phyloP scores from a whole-genome alignment of 306 rosid genomes.

The Pachyrhizus erosus region DNA sequence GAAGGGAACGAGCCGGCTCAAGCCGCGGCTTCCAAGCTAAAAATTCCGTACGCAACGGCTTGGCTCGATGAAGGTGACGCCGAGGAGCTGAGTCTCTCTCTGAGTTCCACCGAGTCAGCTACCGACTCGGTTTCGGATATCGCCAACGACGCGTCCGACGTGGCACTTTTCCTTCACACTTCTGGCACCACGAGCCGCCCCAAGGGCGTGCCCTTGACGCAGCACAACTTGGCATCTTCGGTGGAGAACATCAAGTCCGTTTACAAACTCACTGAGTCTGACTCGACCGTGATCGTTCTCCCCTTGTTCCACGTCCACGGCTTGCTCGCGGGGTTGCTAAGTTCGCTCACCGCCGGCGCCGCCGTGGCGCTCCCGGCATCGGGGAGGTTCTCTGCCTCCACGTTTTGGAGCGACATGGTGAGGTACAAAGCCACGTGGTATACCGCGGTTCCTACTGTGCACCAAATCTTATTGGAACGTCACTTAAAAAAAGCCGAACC shows the following conservation, averaged over 20 bases:
- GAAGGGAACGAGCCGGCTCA: constrained; percentile 21
- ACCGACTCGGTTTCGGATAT: background rate
- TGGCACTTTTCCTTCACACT: constrained; percentile 22
- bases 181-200: constrained; percentile 33
- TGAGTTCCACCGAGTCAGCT: background rate
- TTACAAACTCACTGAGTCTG: constrained; percentile 21
- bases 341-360: background rate
- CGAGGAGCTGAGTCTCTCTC: background rate
- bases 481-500: background rate
- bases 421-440: constrained; percentile 18
- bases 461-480: constrained; percentile 15
- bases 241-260: constrained; percentile 25
- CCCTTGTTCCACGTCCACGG: constrained; percentile 27
- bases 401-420: constrained; percentile 17
- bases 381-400: constrained; percentile 22
- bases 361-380: background rate
- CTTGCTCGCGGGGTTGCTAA: background rate
- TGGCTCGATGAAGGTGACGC: background rate
- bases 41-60: background rate
- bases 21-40: constrained; percentile 19
- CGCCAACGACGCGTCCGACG: constrained; percentile 6
- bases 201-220: constrained; percentile 30
- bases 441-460: constrained; percentile 25
- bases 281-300: constrained; percentile 31
- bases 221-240: constrained; percentile 14